Conservation (phyloP, 306 rosid genomes). For the Abrus pulchellus region DNA sequence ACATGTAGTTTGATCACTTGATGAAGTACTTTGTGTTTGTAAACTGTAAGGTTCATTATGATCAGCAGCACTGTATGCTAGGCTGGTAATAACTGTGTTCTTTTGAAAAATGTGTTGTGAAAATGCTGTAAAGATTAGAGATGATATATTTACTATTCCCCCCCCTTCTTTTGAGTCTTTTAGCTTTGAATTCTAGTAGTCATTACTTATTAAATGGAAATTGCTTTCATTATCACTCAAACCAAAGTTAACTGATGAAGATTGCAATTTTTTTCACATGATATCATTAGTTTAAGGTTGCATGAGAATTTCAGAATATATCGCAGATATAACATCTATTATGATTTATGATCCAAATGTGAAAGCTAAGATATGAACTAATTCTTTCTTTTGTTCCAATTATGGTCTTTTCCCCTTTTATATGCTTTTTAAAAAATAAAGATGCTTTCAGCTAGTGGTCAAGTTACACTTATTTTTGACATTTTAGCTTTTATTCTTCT, state of each 20-base stretch:
- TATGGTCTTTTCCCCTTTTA: constrained; percentile 1
- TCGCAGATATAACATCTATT: constrained; percentile 12
- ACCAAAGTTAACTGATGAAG: not conserved
- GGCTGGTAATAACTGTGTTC: constrained; percentile 33
- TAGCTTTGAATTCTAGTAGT: constrained; percentile 29
- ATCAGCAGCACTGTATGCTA: constrained; percentile 1
- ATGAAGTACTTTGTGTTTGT: constrained; percentile 21
- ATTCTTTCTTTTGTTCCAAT: not conserved
- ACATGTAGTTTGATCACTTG: constrained; percentile 37
- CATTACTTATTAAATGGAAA: constrained; percentile 27
- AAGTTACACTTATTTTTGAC: not conserved
- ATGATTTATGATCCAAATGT: constrained; percentile 20
- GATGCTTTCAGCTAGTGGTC: constrained; percentile 22
- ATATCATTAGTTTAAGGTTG: constrained; percentile 33
- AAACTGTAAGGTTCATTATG: constrained; percentile 18
- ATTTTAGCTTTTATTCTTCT: not conserved
- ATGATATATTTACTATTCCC: constrained; percentile 24
- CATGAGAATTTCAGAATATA: constrained; percentile 13
- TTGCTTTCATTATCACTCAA: not conserved
- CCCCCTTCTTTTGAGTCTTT: constrained; percentile 27
- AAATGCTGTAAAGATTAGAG: constrained; percentile 18
- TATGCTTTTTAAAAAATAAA: not conserved
- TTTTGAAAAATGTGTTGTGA: constrained; percentile 25
- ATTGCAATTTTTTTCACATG: not conserved
- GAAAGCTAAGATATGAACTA: not conserved